Conservation (phyloP, 352 stramenopile species). For the Plasmopara halstedii region DNA sequence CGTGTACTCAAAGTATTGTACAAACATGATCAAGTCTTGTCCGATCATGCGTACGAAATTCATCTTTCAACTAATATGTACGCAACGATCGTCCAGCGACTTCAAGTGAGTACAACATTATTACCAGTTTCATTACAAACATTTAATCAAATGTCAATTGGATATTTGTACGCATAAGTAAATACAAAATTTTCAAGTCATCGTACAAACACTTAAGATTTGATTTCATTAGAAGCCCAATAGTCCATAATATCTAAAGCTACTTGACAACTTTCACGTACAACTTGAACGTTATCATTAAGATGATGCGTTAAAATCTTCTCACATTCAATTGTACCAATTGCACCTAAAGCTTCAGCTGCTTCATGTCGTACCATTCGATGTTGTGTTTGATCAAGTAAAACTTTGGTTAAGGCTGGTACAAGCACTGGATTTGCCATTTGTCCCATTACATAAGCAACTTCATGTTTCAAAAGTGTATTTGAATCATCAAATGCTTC, state of each 20-base stretch:
- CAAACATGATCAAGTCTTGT: slow-evolving; percentile 6
- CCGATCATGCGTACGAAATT: slow-evolving; percentile 23
- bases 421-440: slow-evolving; percentile 86
- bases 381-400: slow-evolving; percentile 90
- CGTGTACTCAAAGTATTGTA: slow-evolving; percentile 72
- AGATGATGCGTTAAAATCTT: slow-evolving; percentile 75
- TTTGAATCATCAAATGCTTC: slow-evolving; percentile 71
- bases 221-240: slow-evolving; percentile 55
- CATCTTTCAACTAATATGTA: slow-evolving; percentile 25
- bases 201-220: not conserved
- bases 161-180: slow-evolving; percentile 43
- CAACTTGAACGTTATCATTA: slow-evolving; percentile 76
- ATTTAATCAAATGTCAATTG: slow-evolving; percentile 53
- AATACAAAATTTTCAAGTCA: too few relatives aligned
- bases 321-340: slow-evolving; percentile 90
- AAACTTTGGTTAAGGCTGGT: slow-evolving; percentile 82
- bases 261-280: slow-evolving; percentile 94
- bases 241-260: slow-evolving; percentile 97
- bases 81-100: slow-evolving; percentile 23
- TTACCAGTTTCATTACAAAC: slow-evolving; percentile 37
- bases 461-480: slow-evolving; percentile 85
- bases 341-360: slow-evolving; percentile 94
- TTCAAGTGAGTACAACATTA: slow-evolving; percentile 37
- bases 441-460: slow-evolving; percentile 93
- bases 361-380: slow-evolving; percentile 97